Evolutionary conservation across 805 yeast species (phyloP), one percentile per base, ranked within the genome.

Genomic region (Blastobotrys robertii): DNA sequence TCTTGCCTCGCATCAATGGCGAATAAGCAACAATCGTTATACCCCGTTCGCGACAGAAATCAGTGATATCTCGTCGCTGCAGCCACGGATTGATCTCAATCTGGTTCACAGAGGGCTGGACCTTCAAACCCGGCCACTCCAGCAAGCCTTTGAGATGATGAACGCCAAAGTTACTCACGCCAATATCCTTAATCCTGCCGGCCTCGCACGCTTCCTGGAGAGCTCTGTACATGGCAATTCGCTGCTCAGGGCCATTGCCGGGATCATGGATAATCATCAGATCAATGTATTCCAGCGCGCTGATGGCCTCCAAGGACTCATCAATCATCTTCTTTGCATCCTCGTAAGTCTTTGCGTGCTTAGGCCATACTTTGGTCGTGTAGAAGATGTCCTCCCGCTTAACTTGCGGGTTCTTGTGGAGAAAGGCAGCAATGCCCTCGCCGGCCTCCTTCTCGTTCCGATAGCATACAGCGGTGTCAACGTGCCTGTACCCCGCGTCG

Each of bases 61-160:
- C 73, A 19, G 81, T 77, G 44, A 84, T 67, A 38, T 79, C 77
- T 40, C 69, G 62, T 53, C 83, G 57, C 64, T 81, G 84, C 54
- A 81, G 68, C 88, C 94, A 84, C n/a, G 92, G 95, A 48, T 84
- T 83, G 40, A 84, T 70, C 60, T 84, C 95, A 54, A 86, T 73
- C 58, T 86, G 95, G 59, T 85, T 81, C 32, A 83, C 81, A 0
- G 77, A 84, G 0, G 95, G 88, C 51, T 69, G 69, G 48, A 72
- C 56, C 46, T 61, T 70, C 47, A 77, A 61, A 2, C 65, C 73
- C 8, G 60, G 60, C 69, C 75, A 72, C 4, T 54, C 55, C 32
- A 72, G 54, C 15, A 80, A 58, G 57, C 79, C 82, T 51, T 75
- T 60, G 22, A 79, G 52, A 53, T 79, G 84, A 39, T 68, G 66